A percentile compares a stretch with the other conserved stretches of the same genome.
phyloP scores from a whole-genome alignment of 805 yeast species.

The Candida xiaguanensis region DNA sequence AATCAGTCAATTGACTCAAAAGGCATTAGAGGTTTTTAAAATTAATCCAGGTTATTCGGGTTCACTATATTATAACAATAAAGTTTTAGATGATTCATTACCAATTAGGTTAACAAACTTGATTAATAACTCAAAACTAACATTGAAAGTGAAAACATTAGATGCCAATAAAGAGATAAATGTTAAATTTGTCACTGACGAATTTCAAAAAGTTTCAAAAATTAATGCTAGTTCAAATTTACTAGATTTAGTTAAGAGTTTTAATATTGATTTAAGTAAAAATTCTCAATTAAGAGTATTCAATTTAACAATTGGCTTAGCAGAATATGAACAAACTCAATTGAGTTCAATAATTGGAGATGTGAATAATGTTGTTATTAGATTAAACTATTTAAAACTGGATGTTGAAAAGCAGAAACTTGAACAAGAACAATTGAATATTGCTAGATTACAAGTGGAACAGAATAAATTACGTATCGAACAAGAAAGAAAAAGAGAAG shows the following conservation, averaged over 20 bases:
- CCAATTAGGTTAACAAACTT: slow-evolving; percentile 31
- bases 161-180: slow-evolving; percentile 11
- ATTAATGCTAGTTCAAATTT: slow-evolving; percentile 3
- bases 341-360: slow-evolving; percentile 20
- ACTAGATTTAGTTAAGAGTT: slow-evolving; percentile 3
- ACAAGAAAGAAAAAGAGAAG: slow-evolving; percentile 9
- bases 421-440: slow-evolving; percentile 20
- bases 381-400: slow-evolving; percentile 17
- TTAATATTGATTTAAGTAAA: slow-evolving; percentile 1
- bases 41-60: slow-evolving; percentile 19
- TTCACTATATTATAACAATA: slow-evolving; percentile 23
- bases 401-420: slow-evolving; percentile 9
- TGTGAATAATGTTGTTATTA: slow-evolving; percentile 20
- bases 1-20: slow-evolving; percentile 23
- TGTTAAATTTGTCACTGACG: slow-evolving; percentile 16
- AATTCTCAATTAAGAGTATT: slow-evolving; percentile 14
- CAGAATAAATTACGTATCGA: slow-evolving; percentile 12
- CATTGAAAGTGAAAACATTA: slow-evolving; percentile 15
- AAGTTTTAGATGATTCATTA: slow-evolving; percentile 26
- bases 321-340: slow-evolving; percentile 9
- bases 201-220: slow-evolving; percentile 4
- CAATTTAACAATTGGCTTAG: slow-evolving; percentile 12
- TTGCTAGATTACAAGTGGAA: slow-evolving; percentile 17
- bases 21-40: slow-evolving; percentile 23
- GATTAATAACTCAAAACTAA: slow-evolving; percentile 31